These are phyloP conservation scores for Colletotrichum tofieldiae DNA, from an alignment of 2,329 filamentous ascomycete species.

Conservation along the genomic window DNA sequence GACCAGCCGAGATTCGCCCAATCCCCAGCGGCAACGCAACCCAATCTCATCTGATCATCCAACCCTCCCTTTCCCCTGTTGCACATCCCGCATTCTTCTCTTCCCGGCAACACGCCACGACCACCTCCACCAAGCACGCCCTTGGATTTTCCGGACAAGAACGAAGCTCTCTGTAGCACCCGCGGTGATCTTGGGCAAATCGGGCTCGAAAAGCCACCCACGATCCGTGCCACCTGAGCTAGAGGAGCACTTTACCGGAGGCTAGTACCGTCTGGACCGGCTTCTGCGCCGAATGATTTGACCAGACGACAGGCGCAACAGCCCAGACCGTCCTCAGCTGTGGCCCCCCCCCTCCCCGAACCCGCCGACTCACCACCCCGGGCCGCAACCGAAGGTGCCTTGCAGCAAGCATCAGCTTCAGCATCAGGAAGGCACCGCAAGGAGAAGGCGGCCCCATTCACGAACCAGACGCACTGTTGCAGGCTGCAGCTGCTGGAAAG, in stretches of 20 bases:
- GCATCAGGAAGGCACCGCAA: not conserved
- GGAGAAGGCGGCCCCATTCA: slow-evolving; percentile 16
- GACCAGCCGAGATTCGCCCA: slow-evolving; percentile 31
- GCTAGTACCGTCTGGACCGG: slow-evolving; percentile 2
- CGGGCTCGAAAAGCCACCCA: not conserved
- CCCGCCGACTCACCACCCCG: not conserved
- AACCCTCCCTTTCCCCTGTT: slow-evolving; percentile 29
- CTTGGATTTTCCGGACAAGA: slow-evolving; percentile 18
- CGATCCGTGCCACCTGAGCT: slow-evolving; percentile 11
- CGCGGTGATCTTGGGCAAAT: slow-evolving; percentile 23
- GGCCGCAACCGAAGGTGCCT: not conserved
- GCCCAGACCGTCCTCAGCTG: not conserved
- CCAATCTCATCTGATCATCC: slow-evolving; percentile 39
- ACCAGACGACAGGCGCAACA: not conserved
- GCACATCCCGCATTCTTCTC: slow-evolving; percentile 40
- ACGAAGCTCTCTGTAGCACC: slow-evolving; percentile 5
- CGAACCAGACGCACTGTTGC: not conserved
- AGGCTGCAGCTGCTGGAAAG: slow-evolving; percentile 21
- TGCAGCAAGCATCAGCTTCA: slow-evolving; percentile 4
- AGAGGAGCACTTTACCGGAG: not conserved
- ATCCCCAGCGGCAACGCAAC: slow-evolving; percentile 33
- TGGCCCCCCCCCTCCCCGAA: slow-evolving; percentile 2
- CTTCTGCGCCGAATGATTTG: not conserved
- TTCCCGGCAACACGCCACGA: not conserved
- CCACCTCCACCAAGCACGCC: not conserved